Conservation (phyloP, 495 filamentous ascomycete genomes). For the Penicillium verhagenii region DNA sequence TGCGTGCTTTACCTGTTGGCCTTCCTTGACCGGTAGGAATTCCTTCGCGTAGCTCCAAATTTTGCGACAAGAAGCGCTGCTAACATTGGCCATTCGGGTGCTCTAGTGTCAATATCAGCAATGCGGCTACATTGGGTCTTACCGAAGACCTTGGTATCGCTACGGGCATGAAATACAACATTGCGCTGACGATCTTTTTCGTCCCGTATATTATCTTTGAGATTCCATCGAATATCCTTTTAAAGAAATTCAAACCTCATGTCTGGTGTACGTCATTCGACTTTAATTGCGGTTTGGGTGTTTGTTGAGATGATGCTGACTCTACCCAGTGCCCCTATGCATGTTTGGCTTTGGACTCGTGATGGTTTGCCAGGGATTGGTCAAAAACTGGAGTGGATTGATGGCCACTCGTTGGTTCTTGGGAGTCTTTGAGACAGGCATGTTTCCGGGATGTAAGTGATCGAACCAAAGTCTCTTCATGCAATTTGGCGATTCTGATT, state of each 20-base stretch:
- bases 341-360: slow-evolving; percentile 83
- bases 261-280: slow-evolving; percentile 59
- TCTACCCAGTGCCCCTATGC: slow-evolving; percentile 57
- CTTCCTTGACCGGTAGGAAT: slow-evolving; percentile 73
- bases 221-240: slow-evolving; percentile 84
- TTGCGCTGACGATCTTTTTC: slow-evolving; percentile 85
- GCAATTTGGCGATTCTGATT: background rate
- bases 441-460: slow-evolving; percentile 65
- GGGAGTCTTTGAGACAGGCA: slow-evolving; percentile 83
- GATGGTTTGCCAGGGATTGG: slow-evolving; percentile 75
- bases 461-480: background rate
- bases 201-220: slow-evolving; percentile 84
- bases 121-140: slow-evolving; percentile 63
- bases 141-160: slow-evolving; percentile 60
- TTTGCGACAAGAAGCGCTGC: slow-evolving; percentile 1
- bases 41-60: background rate
- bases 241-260: slow-evolving; percentile 78
- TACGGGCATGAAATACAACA: slow-evolving; percentile 65
- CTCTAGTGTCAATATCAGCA: slow-evolving; percentile 63
- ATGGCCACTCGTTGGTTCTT: slow-evolving; percentile 84
- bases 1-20: slow-evolving; percentile 82
- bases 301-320: background rate
- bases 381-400: slow-evolving; percentile 73
- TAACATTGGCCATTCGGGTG: slow-evolving; percentile 6
- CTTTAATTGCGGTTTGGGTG: background rate